Base-by-base conservation (phyloP, 1,284 basidiomycete species). In the Singerocomus inundabilis region DNA sequence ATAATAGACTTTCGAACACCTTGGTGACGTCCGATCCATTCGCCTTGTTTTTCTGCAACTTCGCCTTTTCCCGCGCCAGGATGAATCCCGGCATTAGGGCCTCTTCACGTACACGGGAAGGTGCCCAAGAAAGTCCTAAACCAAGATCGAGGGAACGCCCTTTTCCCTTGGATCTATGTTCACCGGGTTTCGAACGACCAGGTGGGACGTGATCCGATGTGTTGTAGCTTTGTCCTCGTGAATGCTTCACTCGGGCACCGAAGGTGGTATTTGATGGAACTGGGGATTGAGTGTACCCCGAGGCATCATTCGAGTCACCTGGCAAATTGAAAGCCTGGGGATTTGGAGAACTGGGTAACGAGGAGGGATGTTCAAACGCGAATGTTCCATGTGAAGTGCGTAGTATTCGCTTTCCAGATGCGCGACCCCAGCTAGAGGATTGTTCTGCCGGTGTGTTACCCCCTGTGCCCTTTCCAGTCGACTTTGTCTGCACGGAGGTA, bases 71-170 rank as follows among this genome's bases (percentile, higher is more conserved):
- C 57, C 57, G 63, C 41, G 55, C 61, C 61, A 59, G 72, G 69
- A 52, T 74, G 63, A 43, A 63, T 55, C 72, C 69, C 11, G 78
- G 77, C 52, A 85, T 63, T 26, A 88, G 65, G 9, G 80, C 78
- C 44, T 82, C 80, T 63, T 85, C 83, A 50, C 77, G 76, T 51
- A 88, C 73, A 55, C 72, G 80, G 31, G 77, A 75, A 25, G 85
- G 82, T 5, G 85, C 85, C 85, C 85, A 88, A 12, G 81, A 65
- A 60, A 70, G 77, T 46, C 63, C 82, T 67, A 87, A 60, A 4
- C 81, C 80, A 10, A 87, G 73, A 63, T 87, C 85, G 31, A 87
- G 66, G 24, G 85, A 87, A 24, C 84, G 80, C 4, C 84, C 83
- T 59, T 82, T 84, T 5, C 44, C 74, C 72, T 29, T 75, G 69